A percentile compares a stretch with the other conserved stretches of the same genome.
These are phyloP conservation scores for Picea sitchensis DNA, from an alignment of 75 land plant species.

Conservation along the genomic window DNA sequence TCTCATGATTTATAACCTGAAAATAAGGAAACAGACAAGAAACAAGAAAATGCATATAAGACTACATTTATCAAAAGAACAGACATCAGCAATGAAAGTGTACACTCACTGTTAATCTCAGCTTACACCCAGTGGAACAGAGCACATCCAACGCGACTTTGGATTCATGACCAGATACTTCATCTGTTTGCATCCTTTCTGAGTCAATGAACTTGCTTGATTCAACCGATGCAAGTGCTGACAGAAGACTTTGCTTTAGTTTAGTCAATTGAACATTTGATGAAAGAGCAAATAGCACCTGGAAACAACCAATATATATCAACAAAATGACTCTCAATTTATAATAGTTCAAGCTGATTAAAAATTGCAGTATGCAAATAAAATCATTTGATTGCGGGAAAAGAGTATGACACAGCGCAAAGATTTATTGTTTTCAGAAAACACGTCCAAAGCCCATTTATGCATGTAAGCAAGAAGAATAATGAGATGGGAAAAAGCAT, in stretches of 20 bases:
- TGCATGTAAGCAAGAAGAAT: too few species aligned
- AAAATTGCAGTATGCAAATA: background rate
- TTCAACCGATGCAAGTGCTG: conserved; percentile 19
- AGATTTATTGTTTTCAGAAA: too few species aligned
- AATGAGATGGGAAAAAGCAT: too few species aligned
- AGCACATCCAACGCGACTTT: conserved; percentile 10
- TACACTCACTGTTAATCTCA: conserved; percentile 35
- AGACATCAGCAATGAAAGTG: background rate
- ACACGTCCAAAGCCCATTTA: too few species aligned
- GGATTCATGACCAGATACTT: background rate
- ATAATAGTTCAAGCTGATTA: background rate
- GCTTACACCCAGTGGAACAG: conserved; percentile 23
- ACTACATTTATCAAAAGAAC: background rate
- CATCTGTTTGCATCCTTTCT: conserved; percentile 23
- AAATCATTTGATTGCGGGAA: background rate
- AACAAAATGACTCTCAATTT: background rate
- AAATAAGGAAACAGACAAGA: background rate
- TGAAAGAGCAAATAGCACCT: conserved; percentile 34
- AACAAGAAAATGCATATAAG: background rate
- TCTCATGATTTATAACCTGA: background rate
- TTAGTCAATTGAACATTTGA: conserved; percentile 22
- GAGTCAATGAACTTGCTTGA: conserved; percentile 5
- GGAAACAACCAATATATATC: conserved; percentile 5
- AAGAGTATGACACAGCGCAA: too few species aligned
- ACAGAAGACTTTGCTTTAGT: conserved; percentile 18